Conservation (phyloP, 441 rosid species). For the Capsella rubella region DNA sequence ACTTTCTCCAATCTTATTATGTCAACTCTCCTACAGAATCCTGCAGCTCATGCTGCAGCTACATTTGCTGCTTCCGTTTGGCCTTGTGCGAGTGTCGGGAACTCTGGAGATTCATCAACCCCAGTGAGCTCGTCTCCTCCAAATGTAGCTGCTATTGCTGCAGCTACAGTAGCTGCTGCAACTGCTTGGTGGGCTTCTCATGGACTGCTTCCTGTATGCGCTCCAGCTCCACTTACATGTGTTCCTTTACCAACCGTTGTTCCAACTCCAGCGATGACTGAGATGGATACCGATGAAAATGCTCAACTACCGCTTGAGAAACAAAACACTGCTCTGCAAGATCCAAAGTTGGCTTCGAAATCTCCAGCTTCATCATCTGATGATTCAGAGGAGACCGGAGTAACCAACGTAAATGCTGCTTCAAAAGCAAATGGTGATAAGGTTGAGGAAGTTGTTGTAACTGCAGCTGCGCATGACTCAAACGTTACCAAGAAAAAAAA, state of each 20-base stretch:
- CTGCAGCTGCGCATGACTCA: constrained; percentile 53
- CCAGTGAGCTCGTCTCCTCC: constrained; percentile 67
- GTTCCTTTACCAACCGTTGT: constrained; percentile 52
- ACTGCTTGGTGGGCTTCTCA: constrained; percentile 99
- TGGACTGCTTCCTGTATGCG: constrained; percentile 84
- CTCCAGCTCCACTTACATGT: constrained; percentile 64
- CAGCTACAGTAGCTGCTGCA: constrained; percentile 96
- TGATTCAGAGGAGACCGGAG: constrained; percentile 65
- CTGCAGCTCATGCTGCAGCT: constrained; percentile 92
- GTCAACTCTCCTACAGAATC: constrained; percentile 87
- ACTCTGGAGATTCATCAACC: constrained; percentile 60
- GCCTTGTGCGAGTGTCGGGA: constrained; percentile 71
- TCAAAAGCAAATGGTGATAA: constrained; percentile 50
- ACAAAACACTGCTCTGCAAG: constrained; percentile 60
- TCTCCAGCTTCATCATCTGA: constrained; percentile 53
- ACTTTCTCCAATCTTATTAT: constrained; percentile 80
- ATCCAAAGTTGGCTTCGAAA: constrained; percentile 63
- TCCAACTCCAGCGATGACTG: constrained; percentile 51
- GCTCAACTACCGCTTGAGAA: constrained; percentile 49
- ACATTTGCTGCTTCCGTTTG: constrained; percentile 84
- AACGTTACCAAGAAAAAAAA: constrained; percentile 64
- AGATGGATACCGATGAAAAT: constrained; percentile 51
- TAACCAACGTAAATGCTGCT: constrained; percentile 51
- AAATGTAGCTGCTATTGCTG: constrained; percentile 77
- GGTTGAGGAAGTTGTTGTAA: constrained; percentile 48